A percentile compares a stretch with the other conserved stretches of the same genome.
Conservation (phyloP, 768 basidiomycete species). For the Mycena amicta region DNA sequence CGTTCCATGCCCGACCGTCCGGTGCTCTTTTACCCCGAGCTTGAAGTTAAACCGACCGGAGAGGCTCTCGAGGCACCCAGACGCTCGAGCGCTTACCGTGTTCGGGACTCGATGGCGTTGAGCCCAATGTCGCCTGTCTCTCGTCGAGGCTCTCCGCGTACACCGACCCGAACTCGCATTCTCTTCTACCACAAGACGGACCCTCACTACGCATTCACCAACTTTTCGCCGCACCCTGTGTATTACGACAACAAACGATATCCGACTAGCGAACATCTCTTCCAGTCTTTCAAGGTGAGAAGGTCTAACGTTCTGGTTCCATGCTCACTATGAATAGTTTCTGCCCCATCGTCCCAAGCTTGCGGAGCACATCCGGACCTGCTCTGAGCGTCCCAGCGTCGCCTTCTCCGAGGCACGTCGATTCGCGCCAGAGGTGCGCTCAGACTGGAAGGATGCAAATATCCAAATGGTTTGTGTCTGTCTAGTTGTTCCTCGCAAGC, state of each 20-base stretch:
- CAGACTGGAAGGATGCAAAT: slow-evolving; percentile 72
- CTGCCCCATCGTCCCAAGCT: slow-evolving; percentile 59
- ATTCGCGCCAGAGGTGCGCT: slow-evolving; percentile 59
- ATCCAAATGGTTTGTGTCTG: slow-evolving; percentile 52
- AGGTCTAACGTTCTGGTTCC: neutral
- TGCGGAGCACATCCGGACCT: slow-evolving; percentile 70
- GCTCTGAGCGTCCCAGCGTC: slow-evolving; percentile 60
- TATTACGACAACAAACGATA: slow-evolving; percentile 64
- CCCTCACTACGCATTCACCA: slow-evolving; percentile 73
- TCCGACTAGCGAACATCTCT: slow-evolving; percentile 78
- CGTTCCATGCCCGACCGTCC: slow-evolving; percentile 33
- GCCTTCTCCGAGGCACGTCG: slow-evolving; percentile 72
- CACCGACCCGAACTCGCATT: slow-evolving; percentile 40
- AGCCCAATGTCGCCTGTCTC: slow-evolving; percentile 16
- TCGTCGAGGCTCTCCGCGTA: slow-evolving; percentile 21
- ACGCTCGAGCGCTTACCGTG: slow-evolving; percentile 11
- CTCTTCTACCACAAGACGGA: slow-evolving; percentile 67
- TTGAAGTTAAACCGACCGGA: slow-evolving; percentile 10
- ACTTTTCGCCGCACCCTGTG: slow-evolving; percentile 71
- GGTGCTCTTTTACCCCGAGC: slow-evolving; percentile 19
- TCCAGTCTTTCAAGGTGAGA: slow-evolving; percentile 71
- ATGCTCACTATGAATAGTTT: slow-evolving; percentile 46
- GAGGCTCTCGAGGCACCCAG: slow-evolving; percentile 16
- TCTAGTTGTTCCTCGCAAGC: neutral
- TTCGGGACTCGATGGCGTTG: slow-evolving; percentile 5